A percentile compares a stretch with the other conserved stretches of the same genome.
Conservation (phyloP, 2,329 filamentous ascomycete species). For the Cryphonectria nitschkei region DNA sequence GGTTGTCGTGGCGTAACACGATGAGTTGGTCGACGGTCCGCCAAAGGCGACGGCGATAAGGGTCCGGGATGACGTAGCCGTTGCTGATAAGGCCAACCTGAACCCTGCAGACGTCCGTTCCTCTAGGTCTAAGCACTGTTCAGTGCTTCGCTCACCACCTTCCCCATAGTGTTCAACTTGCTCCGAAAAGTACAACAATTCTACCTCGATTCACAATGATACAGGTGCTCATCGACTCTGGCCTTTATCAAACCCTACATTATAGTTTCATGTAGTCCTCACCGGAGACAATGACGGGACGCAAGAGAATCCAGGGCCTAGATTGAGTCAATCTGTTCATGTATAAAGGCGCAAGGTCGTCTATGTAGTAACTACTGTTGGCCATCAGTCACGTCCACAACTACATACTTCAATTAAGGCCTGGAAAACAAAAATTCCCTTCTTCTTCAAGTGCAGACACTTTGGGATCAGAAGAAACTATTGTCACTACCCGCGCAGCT, state of each 20-base stretch:
- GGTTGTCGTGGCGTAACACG: neutral
- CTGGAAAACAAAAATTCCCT: neutral
- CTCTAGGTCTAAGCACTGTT: neutral
- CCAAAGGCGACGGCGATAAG: neutral
- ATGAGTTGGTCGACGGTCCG: neutral
- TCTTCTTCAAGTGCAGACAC: neutral
- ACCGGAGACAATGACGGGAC: neutral
- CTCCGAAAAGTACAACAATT: neutral
- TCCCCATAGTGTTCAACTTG: too few relatives aligned
- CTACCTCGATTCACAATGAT: neutral
- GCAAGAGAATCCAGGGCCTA: neutral
- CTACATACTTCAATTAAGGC: neutral
- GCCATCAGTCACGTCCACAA: neutral
- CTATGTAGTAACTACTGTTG: neutral
- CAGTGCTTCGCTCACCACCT: too few relatives aligned
- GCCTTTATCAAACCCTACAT: neutral
- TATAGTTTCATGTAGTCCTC: neutral
- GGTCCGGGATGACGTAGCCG: neutral
- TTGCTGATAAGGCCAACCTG: neutral
- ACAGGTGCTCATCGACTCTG: neutral
- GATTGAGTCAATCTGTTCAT: neutral
- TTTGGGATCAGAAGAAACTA: neutral
- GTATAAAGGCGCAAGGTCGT: neutral
- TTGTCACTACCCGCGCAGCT: neutral
- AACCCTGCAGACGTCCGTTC: neutral